These are phyloP conservation scores for Acanthamoeba royreba DNA, from an alignment of 208 protist genomes.

Conservation along the genomic window DNA sequence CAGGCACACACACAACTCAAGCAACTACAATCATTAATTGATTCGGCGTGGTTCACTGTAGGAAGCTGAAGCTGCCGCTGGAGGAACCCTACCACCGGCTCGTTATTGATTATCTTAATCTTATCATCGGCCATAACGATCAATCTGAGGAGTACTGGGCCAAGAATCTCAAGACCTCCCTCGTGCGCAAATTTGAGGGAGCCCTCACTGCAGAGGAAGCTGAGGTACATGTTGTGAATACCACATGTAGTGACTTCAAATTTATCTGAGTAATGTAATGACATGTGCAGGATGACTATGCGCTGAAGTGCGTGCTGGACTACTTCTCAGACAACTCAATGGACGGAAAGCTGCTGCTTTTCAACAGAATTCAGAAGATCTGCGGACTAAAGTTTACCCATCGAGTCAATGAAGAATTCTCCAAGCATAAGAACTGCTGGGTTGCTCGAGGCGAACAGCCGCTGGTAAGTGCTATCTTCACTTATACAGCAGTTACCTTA, in stretches of 20 bases:
- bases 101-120: slow-evolving; percentile 65
- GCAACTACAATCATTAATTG: too few relatives aligned
- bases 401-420: slow-evolving; percentile 50
- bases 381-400: slow-evolving; percentile 60
- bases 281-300: background rate
- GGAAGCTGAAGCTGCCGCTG: slow-evolving; percentile 54
- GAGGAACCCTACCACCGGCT: slow-evolving; percentile 62
- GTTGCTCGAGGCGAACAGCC: slow-evolving; percentile 43
- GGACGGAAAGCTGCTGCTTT: slow-evolving; percentile 65
- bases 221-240: background rate
- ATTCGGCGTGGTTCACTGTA: background rate
- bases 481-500: background rate
- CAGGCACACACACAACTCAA: too few relatives aligned
- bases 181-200: slow-evolving; percentile 24
- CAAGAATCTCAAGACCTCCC: slow-evolving; percentile 24
- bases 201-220: background rate
- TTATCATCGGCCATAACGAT: slow-evolving; percentile 45
- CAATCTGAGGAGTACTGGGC: slow-evolving; percentile 59
- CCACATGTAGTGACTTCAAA: background rate
- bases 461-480: background rate
- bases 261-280: background rate
- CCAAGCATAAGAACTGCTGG: slow-evolving; percentile 52
- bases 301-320: slow-evolving; percentile 32
- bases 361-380: slow-evolving; percentile 68
- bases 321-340: slow-evolving; percentile 46